Percentiles rank a stretch among this genome's conserved stretches.
Conservation (phyloP, 345 rosid genomes). For the Salix arbutifolia region DNA sequence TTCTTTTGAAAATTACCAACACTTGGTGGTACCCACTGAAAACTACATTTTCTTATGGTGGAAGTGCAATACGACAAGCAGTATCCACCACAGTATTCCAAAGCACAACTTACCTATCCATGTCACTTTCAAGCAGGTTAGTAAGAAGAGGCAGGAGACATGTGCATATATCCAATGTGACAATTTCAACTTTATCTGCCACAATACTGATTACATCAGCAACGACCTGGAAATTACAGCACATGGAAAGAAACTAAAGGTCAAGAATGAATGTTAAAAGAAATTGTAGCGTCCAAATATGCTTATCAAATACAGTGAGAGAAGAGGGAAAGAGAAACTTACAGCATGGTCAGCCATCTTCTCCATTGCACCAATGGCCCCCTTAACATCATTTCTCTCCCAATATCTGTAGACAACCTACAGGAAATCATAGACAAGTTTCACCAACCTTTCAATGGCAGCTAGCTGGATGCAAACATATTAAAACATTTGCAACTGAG, state of each 20-base stretch:
- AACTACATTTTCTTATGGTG: not conserved
- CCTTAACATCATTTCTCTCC: conserved; percentile 83
- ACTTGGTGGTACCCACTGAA: not conserved
- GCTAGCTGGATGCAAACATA: not conserved
- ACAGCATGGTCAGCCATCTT: conserved; percentile 95
- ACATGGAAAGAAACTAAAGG: not conserved
- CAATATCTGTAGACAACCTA: conserved; percentile 84
- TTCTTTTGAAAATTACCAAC: not conserved
- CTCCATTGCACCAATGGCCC: conserved; percentile 67
- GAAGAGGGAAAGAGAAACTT: conserved; percentile 22
- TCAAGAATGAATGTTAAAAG: not conserved
- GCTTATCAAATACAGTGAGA: not conserved
- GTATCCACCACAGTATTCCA: not conserved
- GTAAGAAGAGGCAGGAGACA: conserved; percentile 80
- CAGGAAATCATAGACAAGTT: conserved; percentile 22
- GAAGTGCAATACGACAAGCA: not conserved
- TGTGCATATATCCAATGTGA: conserved; percentile 76
- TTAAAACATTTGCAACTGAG: not conserved
- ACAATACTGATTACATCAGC: conserved; percentile 75
- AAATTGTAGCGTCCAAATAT: not conserved
- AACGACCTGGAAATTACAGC: conserved; percentile 53
- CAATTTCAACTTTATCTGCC: conserved; percentile 59
- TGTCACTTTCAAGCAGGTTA: conserved; percentile 67
- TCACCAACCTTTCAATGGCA: conserved; percentile 18
- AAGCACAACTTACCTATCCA: conserved; percentile 65